These are phyloP conservation scores for Letharia columbiana DNA, from an alignment of 495 filamentous ascomycete species.

Conservation along the genomic window DNA sequence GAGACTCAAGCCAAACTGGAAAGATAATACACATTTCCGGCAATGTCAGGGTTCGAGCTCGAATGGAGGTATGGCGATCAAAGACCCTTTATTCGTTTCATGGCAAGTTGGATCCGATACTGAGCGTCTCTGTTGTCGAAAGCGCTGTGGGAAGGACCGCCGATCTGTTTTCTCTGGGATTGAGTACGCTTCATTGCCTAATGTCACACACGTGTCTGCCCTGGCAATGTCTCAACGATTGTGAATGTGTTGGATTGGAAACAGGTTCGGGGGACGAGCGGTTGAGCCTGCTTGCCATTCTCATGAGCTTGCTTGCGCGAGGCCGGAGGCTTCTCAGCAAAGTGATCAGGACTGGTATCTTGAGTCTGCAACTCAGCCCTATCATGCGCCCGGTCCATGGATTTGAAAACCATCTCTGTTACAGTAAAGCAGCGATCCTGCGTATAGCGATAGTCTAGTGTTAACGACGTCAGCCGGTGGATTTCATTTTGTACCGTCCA, in stretches of 20 bases:
- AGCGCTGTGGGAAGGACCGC: conserved; percentile 30
- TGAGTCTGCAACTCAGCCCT: neutral
- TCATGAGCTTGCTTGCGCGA: neutral
- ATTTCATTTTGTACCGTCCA: too few relatives aligned
- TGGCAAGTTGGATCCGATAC: conserved; percentile 30
- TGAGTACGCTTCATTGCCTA: conserved; percentile 28
- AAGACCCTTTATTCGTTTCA: conserved; percentile 39
- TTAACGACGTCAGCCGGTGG: too few relatives aligned
- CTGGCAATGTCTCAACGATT: conserved; percentile 28
- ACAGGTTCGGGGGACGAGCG: conserved; percentile 29
- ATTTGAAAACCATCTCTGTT: neutral
- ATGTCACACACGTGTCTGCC: conserved; percentile 29
- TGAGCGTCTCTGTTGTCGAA: conserved; percentile 22
- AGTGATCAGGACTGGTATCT: conserved; percentile 15
- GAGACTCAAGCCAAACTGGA: conserved; percentile 23
- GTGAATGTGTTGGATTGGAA: conserved; percentile 37
- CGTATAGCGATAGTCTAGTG: too few relatives aligned
- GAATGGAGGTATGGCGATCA: conserved; percentile 30
- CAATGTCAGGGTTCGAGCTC: conserved; percentile 15
- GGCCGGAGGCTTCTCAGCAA: conserved; percentile 1
- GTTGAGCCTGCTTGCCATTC: conserved; percentile 1
- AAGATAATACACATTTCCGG: conserved; percentile 20
- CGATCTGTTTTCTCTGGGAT: conserved; percentile 20
- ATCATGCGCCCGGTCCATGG: neutral
- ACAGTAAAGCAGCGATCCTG: too few relatives aligned